Base-by-base conservation (phyloP, 164 flowering plant species). In the Annona squamosa region DNA sequence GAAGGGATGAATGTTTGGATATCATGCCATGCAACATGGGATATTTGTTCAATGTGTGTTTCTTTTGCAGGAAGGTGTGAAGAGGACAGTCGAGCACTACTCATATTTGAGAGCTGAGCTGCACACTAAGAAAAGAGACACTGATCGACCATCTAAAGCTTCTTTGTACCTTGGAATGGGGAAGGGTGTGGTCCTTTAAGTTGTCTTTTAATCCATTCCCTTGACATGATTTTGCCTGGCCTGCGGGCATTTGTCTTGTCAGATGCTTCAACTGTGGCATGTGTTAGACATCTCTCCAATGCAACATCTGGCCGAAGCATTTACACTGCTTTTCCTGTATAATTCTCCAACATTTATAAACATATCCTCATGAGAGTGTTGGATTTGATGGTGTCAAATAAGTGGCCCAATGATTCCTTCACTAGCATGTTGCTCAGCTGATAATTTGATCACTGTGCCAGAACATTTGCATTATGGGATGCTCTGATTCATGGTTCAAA, bases 81-180 rank as follows among this genome's bases (percentile, higher is more conserved):
- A 80, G 68, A 87, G 85, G 85, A 96, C 98, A 69, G 81, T 93
- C 63, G 90, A 86, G 48, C 89, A 97, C 71, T 96, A 85, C 85
- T 77, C 95, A 63, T 85, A 89, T 78, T 78, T 93, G 82, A 86
- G 85, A 73, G 97, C 93, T 78, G 90, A 82, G 46, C 76, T 73
- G 68, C 82, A 65, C 68, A 78, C 78, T 74, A 81, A 78, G 77
- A 85, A 85, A 77, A 75, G 65, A 41, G 57, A 17, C 44, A 48
- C 45, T 18, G 90, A 86, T 76, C 91, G 91, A 17, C 91, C 92
- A 65, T 96, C 99, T 68, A 93, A 92, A 79, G 91, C 91, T 76
- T 86, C 84, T 45, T 62, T 71, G 65, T 83, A 61, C 81, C 94
- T 96, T 80, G 97, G 98, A 77, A 78, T 80, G 69, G 97, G 95